Evolutionary conservation across 495 filamentous ascomycete species (phyloP).

Genomic region (Margaritispora aquatica): DNA sequence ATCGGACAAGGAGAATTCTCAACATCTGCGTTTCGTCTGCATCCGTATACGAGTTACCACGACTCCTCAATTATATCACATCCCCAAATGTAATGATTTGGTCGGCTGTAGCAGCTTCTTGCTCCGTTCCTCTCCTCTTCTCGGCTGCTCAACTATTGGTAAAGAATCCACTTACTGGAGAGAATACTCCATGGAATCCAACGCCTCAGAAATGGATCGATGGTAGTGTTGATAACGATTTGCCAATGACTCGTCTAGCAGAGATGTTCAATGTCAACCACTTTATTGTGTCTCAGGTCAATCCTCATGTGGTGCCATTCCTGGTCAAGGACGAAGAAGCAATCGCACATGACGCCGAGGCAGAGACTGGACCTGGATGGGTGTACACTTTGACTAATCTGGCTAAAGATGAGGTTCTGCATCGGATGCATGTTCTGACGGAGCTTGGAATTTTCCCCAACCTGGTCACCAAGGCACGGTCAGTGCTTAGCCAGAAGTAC

Average conservation of each 20-base stretch:
- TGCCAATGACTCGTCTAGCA: constrained; percentile 84
- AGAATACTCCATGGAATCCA: constrained; percentile 76
- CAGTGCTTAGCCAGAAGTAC: constrained; percentile 83
- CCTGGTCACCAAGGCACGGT: constrained; percentile 68
- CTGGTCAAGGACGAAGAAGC: constrained; percentile 63
- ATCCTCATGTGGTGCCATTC: constrained; percentile 90
- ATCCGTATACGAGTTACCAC: constrained; percentile 78
- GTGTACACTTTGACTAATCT: constrained; percentile 62
- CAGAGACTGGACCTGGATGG: constrained; percentile 47
- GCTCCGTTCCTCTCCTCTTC: constrained; percentile 87
- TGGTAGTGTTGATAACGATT: constrained; percentile 88
- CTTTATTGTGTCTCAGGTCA: constrained; percentile 95
- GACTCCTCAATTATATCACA: constrained; percentile 87
- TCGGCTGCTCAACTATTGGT: constrained; percentile 66
- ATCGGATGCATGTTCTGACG: constrained; percentile 73
- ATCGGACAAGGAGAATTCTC: constrained; percentile 79
- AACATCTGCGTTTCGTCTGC: constrained; percentile 91
- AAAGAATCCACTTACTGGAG: constrained; percentile 79
- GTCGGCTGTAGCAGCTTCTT: constrained; percentile 94
- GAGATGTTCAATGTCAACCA: constrained; percentile 99
- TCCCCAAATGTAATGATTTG: constrained; percentile 92
- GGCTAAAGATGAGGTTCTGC: constrained; percentile 73
- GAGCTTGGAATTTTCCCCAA: constrained; percentile 83
- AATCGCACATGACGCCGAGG: constrained; percentile 31
- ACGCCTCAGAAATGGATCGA: constrained; percentile 83